phyloP scores from a whole-genome alignment of 192 early-diverging fungal species.

The Backusella morwellensis region DNA sequence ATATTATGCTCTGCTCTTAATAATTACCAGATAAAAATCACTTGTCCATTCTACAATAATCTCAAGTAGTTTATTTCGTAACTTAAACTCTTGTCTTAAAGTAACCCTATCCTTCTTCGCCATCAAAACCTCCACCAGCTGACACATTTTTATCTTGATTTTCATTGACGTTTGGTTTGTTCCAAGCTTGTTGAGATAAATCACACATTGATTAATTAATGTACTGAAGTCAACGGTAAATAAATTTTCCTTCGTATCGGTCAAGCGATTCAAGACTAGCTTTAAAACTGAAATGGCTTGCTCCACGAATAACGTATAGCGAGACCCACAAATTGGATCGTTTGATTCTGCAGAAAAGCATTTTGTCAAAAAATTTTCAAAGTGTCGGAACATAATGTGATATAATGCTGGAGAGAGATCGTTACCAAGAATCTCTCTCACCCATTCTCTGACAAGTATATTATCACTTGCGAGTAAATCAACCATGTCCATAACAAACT shows the following conservation, averaged over 20 bases:
- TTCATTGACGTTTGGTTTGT: slow-evolving; percentile 31
- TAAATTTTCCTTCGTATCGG: slow-evolving; percentile 25
- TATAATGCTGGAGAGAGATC: slow-evolving; percentile 72
- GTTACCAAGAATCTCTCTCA: slow-evolving; percentile 76
- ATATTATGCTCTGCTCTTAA: background rate
- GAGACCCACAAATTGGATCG: slow-evolving; percentile 47
- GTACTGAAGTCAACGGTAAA: slow-evolving; percentile 51
- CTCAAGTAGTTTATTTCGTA: slow-evolving; percentile 54
- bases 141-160: slow-evolving; percentile 60
- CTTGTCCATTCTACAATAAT: slow-evolving; percentile 56
- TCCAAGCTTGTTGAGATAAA: slow-evolving; percentile 53
- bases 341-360: slow-evolving; percentile 42
- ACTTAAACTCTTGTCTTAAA: slow-evolving; percentile 49
- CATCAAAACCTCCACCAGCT: slow-evolving; percentile 52
- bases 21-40: slow-evolving; percentile 44
- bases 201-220: slow-evolving; percentile 44
- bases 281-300: slow-evolving; percentile 54
- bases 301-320: slow-evolving; percentile 56
- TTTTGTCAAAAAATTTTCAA: slow-evolving; percentile 51
- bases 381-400: slow-evolving; percentile 53
- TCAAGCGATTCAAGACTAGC: slow-evolving; percentile 47
- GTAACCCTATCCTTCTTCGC: slow-evolving; percentile 51
- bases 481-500: slow-evolving; percentile 70
- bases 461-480: slow-evolving; percentile 74
- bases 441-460: slow-evolving; percentile 69